Evolutionary conservation across 306 rosid genomes (phyloP).

Genomic region (Geum urbanum): DNA sequence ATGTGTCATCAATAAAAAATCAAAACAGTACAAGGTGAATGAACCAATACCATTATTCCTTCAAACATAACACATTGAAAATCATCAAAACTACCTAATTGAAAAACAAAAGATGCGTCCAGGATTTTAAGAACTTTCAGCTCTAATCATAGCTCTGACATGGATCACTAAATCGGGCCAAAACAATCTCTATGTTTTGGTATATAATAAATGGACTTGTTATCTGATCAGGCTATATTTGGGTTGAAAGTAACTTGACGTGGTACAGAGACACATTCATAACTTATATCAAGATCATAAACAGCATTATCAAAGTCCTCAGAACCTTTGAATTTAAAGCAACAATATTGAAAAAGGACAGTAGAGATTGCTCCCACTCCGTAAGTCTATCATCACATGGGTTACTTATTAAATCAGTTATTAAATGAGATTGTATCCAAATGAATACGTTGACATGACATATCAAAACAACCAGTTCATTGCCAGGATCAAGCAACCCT

Average conservation of each 20-base stretch:
- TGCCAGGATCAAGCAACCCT: background rate
- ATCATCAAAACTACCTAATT: background rate
- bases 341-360: background rate
- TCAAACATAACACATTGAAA: background rate
- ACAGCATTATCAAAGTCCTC: background rate
- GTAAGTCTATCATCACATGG: background rate
- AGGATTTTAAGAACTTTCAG: background rate
- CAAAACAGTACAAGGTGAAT: background rate
- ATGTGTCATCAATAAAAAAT: slow-evolving; percentile 21
- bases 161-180: background rate
- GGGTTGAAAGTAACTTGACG: background rate
- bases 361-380: background rate
- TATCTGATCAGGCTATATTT: background rate
- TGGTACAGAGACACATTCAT: background rate
- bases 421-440: background rate
- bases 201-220: background rate
- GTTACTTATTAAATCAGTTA: background rate
- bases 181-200: background rate
- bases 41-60: background rate
- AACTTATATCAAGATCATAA: background rate
- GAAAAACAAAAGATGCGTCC: background rate
- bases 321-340: background rate
- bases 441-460: background rate
- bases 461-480: background rate
- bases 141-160: background rate